phyloP scores from a whole-genome alignment of 2,329 filamentous ascomycete genomes.

The Sclerotinia minor region DNA sequence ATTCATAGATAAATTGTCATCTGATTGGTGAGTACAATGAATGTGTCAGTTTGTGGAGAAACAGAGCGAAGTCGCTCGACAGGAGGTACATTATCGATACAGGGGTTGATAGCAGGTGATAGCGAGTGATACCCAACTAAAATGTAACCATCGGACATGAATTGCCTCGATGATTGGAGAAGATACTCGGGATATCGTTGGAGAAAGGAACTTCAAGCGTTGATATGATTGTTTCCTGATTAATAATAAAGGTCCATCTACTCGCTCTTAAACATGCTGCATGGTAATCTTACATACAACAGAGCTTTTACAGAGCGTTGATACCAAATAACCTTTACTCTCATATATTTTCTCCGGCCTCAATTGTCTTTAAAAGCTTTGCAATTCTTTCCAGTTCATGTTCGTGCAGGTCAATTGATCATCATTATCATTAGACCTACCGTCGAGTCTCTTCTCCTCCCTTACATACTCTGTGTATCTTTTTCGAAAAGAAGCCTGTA shows the following conservation, averaged over 20 bases:
- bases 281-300: neutral
- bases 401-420: neutral
- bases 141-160: constrained; percentile 16
- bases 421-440: neutral
- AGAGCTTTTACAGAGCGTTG: neutral
- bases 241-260: constrained; percentile 13
- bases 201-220: neutral
- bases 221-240: constrained; percentile 15
- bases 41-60: constrained; percentile 25
- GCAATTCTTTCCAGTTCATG: neutral
- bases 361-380: neutral
- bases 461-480: constrained; percentile 23
- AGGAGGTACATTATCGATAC: constrained; percentile 12
- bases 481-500: constrained; percentile 14
- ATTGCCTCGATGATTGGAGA: constrained; percentile 10
- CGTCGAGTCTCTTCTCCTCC: constrained; percentile 14
- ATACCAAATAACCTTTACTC: neutral
- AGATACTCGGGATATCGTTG: neutral
- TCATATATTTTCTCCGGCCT: neutral
- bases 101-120: constrained; percentile 15
- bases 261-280: constrained; percentile 5
- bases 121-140: constrained; percentile 11
- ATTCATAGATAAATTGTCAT: constrained; percentile 9
- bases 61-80: constrained; percentile 11
- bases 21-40: constrained; percentile 18